phyloP scores from a whole-genome alignment of 768 basidiomycete species.

The Neoboletus brunneissimus region DNA sequence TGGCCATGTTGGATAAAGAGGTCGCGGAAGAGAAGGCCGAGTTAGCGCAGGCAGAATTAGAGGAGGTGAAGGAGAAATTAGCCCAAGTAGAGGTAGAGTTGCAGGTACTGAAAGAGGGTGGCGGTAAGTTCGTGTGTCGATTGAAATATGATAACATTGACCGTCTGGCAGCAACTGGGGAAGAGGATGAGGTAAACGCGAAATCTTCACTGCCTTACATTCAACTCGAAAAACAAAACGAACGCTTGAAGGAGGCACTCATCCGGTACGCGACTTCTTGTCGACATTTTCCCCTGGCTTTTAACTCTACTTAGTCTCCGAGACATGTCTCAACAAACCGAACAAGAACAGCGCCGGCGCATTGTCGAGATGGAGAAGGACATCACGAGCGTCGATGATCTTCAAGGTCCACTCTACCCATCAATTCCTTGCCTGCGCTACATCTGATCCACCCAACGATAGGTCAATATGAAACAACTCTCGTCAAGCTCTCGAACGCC shows the following conservation, averaged over 20 bases:
- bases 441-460: conserved; percentile 6
- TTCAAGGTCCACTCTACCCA: conserved; percentile 59
- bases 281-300: not conserved
- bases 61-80: conserved; percentile 72
- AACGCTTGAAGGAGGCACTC: conserved; percentile 91
- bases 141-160: conserved; percentile 4
- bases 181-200: conserved; percentile 33
- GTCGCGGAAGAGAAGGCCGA: conserved; percentile 94
- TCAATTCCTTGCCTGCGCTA: not conserved
- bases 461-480: conserved; percentile 79
- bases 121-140: conserved; percentile 20
- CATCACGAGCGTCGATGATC: conserved; percentile 68
- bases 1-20: conserved; percentile 94
- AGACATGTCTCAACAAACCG: conserved; percentile 84
- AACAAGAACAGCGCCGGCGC: conserved; percentile 75
- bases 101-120: conserved; percentile 67
- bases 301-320: conserved; percentile 54
- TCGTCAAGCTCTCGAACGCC: conserved; percentile 82
- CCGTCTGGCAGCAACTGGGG: conserved; percentile 19
- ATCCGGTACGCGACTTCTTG: conserved; percentile 51
- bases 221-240: conserved; percentile 96
- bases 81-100: conserved; percentile 83
- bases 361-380: conserved; percentile 92
- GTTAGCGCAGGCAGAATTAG: conserved; percentile 70
- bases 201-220: conserved; percentile 67